Conservation (phyloP, 2,329 filamentous ascomycete species). For the Sarocladium strictum region DNA sequence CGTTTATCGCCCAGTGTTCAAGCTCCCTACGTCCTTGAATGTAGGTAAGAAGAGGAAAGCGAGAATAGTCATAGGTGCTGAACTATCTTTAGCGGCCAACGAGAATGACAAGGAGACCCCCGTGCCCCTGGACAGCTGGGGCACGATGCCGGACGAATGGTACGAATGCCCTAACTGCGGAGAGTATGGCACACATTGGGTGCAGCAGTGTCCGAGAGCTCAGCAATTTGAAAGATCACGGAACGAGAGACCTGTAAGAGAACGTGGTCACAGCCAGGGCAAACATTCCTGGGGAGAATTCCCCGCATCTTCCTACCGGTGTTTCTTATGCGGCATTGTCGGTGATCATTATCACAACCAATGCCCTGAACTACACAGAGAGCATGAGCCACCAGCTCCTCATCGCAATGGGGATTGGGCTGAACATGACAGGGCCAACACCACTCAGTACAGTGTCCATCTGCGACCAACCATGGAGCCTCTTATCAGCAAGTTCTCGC, state of each 20-base stretch:
- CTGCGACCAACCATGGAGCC: not conserved
- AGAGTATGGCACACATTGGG: not conserved
- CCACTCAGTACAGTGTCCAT: not conserved
- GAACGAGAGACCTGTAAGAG: not conserved
- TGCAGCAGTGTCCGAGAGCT: not conserved
- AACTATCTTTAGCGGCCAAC: not conserved
- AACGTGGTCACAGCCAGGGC: too few relatives aligned
- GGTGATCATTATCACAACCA: not conserved
- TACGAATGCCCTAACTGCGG: slow-evolving; percentile 2
- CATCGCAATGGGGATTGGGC: not conserved
- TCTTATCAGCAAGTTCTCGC: not conserved
- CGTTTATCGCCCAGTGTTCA: not conserved
- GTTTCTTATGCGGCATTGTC: not conserved
- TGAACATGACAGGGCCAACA: not conserved
- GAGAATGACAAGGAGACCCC: not conserved
- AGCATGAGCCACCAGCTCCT: not conserved
- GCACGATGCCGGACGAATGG: not conserved
- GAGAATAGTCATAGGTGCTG: not conserved
- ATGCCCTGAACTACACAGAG: not conserved
- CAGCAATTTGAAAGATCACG: not conserved
- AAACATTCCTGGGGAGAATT: not conserved
- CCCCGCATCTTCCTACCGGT: not conserved
- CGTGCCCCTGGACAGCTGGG: not conserved
- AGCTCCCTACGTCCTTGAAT: not conserved
- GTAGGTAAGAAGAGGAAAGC: not conserved